A percentile compares a stretch with the other conserved stretches of the same genome.
These are phyloP conservation scores for Diplosphaera chodatii DNA, from an alignment of 139 green algal genomes.

Conservation along the genomic window DNA sequence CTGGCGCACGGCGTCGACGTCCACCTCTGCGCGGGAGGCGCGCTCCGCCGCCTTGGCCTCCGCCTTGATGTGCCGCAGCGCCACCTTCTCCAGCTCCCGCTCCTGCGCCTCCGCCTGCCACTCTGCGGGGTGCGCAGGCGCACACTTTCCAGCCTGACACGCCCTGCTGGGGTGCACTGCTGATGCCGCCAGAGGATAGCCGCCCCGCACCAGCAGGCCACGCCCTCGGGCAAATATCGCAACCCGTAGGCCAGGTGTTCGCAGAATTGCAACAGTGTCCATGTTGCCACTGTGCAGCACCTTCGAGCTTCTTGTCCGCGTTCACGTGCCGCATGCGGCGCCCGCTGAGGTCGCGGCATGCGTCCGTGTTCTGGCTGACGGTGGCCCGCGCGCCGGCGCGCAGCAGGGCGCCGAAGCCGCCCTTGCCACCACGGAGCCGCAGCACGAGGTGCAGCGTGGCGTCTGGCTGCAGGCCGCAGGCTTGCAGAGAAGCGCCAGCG, in stretches of 20 bases:
- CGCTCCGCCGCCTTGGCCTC: conserved; percentile 41
- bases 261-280: too few species aligned
- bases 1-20: conserved; percentile 42
- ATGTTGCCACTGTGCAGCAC: too few species aligned
- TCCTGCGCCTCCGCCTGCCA: conserved; percentile 67
- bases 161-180: too few species aligned
- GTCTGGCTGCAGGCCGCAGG: background rate
- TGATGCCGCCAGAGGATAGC: too few species aligned
- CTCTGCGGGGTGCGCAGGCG: conserved; percentile 35
- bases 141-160: too few species aligned
- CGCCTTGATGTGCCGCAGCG: conserved; percentile 68
- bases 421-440: conserved; percentile 70
- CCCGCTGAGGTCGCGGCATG: conserved; percentile 84
- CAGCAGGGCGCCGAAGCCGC: conserved; percentile 90
- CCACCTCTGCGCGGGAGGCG: conserved; percentile 27
- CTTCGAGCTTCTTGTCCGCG: conserved; percentile 69
- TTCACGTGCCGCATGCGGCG: conserved; percentile 64
- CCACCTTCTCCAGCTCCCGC: conserved; percentile 76
- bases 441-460: conserved; percentile 45
- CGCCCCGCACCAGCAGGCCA: too few species aligned
- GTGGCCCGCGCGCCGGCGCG: conserved; percentile 77
- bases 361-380: conserved; percentile 87
- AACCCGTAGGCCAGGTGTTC: too few species aligned
- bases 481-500: conserved; percentile 2
- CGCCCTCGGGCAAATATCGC: too few species aligned